Evolutionary conservation across 805 yeast genomes (phyloP).

Genomic region (Suhomyces sp.): DNA sequence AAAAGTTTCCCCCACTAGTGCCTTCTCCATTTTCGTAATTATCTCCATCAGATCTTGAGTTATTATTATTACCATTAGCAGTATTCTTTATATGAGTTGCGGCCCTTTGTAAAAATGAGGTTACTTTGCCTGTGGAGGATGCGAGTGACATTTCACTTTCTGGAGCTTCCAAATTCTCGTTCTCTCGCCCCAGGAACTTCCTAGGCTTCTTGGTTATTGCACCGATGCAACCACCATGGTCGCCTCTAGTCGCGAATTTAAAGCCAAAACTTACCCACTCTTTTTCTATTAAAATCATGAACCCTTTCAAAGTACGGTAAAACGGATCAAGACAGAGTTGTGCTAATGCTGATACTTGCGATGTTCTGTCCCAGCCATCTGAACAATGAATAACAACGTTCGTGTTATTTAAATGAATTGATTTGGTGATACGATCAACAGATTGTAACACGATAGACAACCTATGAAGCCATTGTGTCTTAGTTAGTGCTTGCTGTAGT

Average conservation of each 20-base stretch:
- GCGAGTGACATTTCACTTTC: neutral
- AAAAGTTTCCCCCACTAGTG: conserved; percentile 20
- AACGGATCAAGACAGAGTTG: conserved; percentile 89
- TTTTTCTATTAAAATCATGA: conserved; percentile 80
- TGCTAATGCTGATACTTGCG: conserved; percentile 81
- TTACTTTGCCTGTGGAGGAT: conserved; percentile 21
- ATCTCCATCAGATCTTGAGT: conserved; percentile 16
- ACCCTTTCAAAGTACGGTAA: conserved; percentile 84
- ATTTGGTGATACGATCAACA: conserved; percentile 73
- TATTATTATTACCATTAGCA: conserved; percentile 21
- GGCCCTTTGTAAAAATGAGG: conserved; percentile 41
- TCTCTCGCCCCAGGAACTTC: conserved; percentile 7
- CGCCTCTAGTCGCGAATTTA: conserved; percentile 79
- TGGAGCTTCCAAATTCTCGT: neutral
- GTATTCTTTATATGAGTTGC: conserved; percentile 42
- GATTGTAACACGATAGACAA: conserved; percentile 67
- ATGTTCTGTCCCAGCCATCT: conserved; percentile 98
- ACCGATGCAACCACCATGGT: conserved; percentile 60
- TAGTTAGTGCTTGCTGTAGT: conserved; percentile 52
- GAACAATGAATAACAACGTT: conserved; percentile 91
- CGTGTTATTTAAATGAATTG: conserved; percentile 78
- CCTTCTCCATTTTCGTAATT: conserved; percentile 8
- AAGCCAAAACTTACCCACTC: conserved; percentile 97
- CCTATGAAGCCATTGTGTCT: conserved; percentile 79
- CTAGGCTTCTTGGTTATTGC: conserved; percentile 29